A percentile compares a stretch with the other conserved stretches of the same genome.
These are phyloP conservation scores for Pistacia vera DNA, from an alignment of 345 rosid genomes.

Conservation along the genomic window DNA sequence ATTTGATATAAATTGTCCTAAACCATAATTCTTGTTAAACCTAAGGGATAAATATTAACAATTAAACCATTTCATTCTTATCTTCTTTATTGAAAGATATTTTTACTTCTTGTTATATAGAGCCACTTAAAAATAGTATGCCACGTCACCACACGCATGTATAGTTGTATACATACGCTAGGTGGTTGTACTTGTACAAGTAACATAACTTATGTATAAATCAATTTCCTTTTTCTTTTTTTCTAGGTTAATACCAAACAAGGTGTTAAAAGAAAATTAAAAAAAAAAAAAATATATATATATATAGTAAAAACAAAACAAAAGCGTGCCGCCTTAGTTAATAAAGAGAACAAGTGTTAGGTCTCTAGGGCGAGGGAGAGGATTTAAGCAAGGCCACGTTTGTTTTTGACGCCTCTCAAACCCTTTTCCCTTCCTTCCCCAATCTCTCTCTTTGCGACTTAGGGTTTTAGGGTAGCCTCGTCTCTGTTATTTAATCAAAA, in stretches of 20 bases:
- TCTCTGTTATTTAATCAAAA: background rate
- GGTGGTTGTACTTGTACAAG: no score
- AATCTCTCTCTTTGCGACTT: conserved; percentile 28
- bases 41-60: conserved; percentile 6
- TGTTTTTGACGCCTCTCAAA: conserved; percentile 26
- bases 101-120: no score
- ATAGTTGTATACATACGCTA: no score
- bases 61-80: no score
- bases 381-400: conserved; percentile 22
- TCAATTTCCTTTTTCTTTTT: no score
- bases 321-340: background rate
- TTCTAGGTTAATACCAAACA: no score
- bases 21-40: no score
- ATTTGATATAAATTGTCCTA: no score
- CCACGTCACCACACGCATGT: no score
- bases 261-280: background rate
- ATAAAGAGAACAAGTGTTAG: conserved; percentile 14
- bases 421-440: conserved; percentile 10
- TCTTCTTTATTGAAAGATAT: background rate
- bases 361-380: conserved; percentile 23
- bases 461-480: conserved; percentile 49
- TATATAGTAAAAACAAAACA: background rate
- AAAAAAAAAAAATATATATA: background rate
- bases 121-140: no score
- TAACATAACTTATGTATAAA: no score